phyloP scores from a whole-genome alignment of 148 eudicot genomes.

The Vaccinium darrowii region DNA sequence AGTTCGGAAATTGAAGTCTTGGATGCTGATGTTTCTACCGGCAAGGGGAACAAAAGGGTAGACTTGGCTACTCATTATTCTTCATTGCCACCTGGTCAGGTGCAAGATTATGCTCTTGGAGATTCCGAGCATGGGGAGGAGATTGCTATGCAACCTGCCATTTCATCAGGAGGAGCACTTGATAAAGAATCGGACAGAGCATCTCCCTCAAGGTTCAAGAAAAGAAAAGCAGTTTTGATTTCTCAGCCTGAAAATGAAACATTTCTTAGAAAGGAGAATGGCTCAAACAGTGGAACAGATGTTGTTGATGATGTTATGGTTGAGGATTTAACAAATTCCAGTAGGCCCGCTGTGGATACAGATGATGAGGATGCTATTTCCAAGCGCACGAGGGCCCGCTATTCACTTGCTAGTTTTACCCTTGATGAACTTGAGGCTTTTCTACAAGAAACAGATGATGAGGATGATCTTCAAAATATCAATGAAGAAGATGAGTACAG shows the following conservation, averaged over 20 bases:
- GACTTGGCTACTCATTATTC: constrained; percentile 13
- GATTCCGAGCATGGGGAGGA: constrained; percentile 37
- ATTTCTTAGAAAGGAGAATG: constrained; percentile 33
- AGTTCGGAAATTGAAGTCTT: constrained; percentile 81
- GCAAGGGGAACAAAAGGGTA: constrained; percentile 30
- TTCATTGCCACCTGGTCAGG: constrained; percentile 21
- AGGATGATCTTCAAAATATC: constrained; percentile 81
- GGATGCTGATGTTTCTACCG: constrained; percentile 62
- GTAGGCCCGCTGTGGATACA: constrained; percentile 27
- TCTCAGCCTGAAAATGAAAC: constrained; percentile 32
- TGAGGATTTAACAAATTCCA: constrained; percentile 22
- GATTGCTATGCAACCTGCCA: constrained; percentile 24
- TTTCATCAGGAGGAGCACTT: constrained; percentile 21
- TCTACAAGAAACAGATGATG: constrained; percentile 97
- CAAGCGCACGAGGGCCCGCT: constrained; percentile 91
- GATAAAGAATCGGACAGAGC: constrained; percentile 16
- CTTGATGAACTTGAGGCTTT: constrained; percentile 96
- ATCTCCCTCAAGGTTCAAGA: constrained; percentile 20
- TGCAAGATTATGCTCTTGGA: constrained; percentile 29
- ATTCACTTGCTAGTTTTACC: constrained; percentile 91
- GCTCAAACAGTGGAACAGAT: constrained; percentile 33
- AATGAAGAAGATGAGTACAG: constrained; percentile 95
- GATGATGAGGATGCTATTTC: constrained; percentile 87
- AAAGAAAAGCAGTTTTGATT: constrained; percentile 28
- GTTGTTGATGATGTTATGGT: constrained; percentile 32